These are phyloP conservation scores for Podospora sp. DNA, from an alignment of 495 filamentous ascomycete genomes.

Conservation along the genomic window DNA sequence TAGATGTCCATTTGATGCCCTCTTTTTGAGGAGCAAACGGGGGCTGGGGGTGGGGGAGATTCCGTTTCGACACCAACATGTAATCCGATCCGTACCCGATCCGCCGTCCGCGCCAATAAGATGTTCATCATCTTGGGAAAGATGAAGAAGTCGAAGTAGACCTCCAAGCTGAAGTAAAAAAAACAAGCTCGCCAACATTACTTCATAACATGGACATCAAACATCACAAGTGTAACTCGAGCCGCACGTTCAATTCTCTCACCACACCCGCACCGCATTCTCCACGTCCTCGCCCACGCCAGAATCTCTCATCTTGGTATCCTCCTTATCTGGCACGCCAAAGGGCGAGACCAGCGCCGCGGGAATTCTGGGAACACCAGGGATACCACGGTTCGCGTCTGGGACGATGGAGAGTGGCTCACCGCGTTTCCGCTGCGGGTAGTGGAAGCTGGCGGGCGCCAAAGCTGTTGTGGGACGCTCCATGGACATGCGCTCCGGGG, in stretches of 20 bases:
- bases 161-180: neutral
- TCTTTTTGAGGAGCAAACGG: too few relatives aligned
- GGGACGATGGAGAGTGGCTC: conserved; percentile 36
- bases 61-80: neutral
- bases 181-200: neutral
- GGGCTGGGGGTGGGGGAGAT: neutral
- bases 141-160: neutral
- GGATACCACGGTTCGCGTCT: conserved; percentile 44
- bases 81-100: neutral
- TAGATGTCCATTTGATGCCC: neutral
- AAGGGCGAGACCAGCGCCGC: neutral
- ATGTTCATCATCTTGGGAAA: neutral
- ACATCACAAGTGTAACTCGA: neutral
- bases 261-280: neutral
- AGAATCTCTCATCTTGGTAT: conserved; percentile 12
- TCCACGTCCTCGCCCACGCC: conserved; percentile 14
- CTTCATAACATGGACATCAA: neutral
- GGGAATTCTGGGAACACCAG: conserved; percentile 36
- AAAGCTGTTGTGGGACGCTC: conserved; percentile 20
- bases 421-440: conserved; percentile 23
- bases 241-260: neutral
- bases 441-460: conserved; percentile 24
- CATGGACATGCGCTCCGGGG: conserved; percentile 1
- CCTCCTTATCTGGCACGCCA: neutral
- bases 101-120: neutral